Evolutionary conservation across 2,329 filamentous ascomycete species (phyloP).

Genomic region (Didymella segeticola): DNA sequence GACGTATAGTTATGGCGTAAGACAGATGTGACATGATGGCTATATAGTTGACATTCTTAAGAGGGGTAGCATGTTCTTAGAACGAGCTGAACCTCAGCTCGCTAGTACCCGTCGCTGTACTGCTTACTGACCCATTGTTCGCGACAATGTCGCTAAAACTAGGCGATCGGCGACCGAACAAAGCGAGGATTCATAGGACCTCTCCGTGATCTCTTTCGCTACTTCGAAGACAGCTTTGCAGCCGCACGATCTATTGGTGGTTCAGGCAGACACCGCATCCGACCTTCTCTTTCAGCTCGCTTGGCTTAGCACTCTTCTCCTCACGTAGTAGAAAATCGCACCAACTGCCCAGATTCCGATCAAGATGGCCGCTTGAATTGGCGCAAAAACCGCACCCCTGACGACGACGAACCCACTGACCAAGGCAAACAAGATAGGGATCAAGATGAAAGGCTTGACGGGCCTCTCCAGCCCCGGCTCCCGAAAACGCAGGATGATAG

Average conservation of each 20-base stretch:
- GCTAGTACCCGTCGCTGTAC: not conserved
- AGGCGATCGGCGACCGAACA: not conserved
- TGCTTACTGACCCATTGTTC: not conserved
- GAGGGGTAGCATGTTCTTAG: not conserved
- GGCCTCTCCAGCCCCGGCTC: conserved; percentile 63
- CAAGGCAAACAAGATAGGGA: conserved; percentile 62
- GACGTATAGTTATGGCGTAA: not conserved
- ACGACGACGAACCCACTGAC: conserved; percentile 58
- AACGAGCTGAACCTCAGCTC: conserved; percentile 12
- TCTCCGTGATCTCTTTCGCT: too few relatives aligned
- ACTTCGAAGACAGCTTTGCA: too few relatives aligned
- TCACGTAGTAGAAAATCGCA: conserved; percentile 23
- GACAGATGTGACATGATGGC: not conserved
- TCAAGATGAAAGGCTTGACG: conserved; percentile 63
- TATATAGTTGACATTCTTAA: not conserved
- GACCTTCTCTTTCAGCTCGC: not conserved
- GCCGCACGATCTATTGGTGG: too few relatives aligned
- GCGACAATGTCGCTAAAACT: not conserved
- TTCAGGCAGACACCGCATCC: not conserved
- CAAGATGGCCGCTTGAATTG: conserved; percentile 40
- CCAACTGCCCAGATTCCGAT: conserved; percentile 41
- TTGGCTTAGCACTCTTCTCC: not conserved
- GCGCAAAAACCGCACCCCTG: conserved; percentile 45
- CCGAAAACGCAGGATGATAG: conserved; percentile 62
- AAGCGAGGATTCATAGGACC: not conserved